phyloP scores from a whole-genome alignment of 1,284 basidiomycete genomes.

The Retiboletus flavoniger region DNA sequence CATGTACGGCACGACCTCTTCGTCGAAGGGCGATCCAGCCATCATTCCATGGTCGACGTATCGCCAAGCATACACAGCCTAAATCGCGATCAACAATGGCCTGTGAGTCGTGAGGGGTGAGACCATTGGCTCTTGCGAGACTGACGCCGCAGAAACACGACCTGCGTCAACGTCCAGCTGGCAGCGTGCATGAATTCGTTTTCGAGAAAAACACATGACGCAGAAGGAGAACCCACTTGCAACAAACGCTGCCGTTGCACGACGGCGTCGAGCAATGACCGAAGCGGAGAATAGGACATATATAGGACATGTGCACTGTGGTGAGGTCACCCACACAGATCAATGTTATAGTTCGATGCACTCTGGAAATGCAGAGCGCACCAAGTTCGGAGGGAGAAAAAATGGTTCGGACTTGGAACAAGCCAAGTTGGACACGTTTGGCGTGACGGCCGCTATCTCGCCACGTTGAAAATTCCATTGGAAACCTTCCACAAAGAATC shows the following conservation, averaged over 20 bases:
- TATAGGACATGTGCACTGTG: slow-evolving; percentile 6
- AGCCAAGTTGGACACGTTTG: neutral
- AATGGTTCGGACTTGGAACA: neutral
- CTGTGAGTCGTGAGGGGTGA: neutral
- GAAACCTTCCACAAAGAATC: slow-evolving; percentile 19
- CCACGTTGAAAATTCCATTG: slow-evolving; percentile 17
- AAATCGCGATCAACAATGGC: slow-evolving; percentile 10
- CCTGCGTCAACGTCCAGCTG: neutral
- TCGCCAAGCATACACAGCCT: slow-evolving; percentile 18
- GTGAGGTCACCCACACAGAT: slow-evolving; percentile 9
- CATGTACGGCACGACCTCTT: slow-evolving; percentile 3
- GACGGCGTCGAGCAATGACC: neutral
- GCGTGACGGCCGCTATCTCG: slow-evolving; percentile 6
- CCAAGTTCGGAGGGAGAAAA: neutral
- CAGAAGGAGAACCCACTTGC: slow-evolving; percentile 1
- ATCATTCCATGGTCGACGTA: slow-evolving; percentile 4
- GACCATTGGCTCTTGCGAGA: neutral
- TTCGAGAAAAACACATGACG: slow-evolving; percentile 1
- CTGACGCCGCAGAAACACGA: neutral
- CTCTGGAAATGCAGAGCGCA: neutral
- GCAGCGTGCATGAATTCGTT: slow-evolving; percentile 1
- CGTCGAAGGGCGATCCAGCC: slow-evolving; percentile 1
- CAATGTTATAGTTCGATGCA: neutral
- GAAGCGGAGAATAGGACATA: neutral
- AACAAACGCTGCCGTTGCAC: neutral